Evolutionary conservation across 495 filamentous ascomycete species (phyloP).

Genomic region (Friedmanniomyces endolithicus): DNA sequence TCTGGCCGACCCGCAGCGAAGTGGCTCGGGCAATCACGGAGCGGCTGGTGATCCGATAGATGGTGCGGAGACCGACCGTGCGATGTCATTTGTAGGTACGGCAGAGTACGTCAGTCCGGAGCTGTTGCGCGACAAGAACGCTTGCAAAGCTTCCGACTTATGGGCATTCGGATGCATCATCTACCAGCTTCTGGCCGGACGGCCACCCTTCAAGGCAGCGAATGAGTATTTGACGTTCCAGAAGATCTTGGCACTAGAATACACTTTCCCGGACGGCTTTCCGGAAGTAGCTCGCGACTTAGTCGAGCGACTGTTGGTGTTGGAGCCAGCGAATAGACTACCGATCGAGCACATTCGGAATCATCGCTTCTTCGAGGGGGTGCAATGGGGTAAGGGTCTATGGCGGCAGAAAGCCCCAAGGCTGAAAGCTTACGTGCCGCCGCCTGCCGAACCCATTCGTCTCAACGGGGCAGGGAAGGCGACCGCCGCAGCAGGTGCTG

Average conservation of each 20-base stretch:
- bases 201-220: slow-evolving; percentile 93
- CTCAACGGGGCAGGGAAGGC: slow-evolving; percentile 47
- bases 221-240: slow-evolving; percentile 98
- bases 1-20: slow-evolving; percentile 44
- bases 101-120: slow-evolving; percentile 98
- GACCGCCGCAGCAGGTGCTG: slow-evolving; percentile 27
- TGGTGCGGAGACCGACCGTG: slow-evolving; percentile 54
- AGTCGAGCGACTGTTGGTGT: slow-evolving; percentile 79
- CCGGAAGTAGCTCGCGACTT: slow-evolving; percentile 79
- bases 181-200: slow-evolving; percentile 84
- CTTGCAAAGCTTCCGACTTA: slow-evolving; percentile 93
- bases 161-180: slow-evolving; percentile 99
- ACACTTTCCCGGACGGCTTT: slow-evolving; percentile 86
- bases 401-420: slow-evolving; percentile 90
- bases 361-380: slow-evolving; percentile 91
- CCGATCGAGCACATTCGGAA: slow-evolving; percentile 95
- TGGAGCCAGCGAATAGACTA: slow-evolving; percentile 77
- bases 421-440: slow-evolving; percentile 74
- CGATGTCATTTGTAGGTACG: slow-evolving; percentile 93
- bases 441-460: slow-evolving; percentile 62
- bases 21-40: slow-evolving; percentile 23
- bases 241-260: slow-evolving; percentile 89
- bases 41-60: slow-evolving; percentile 37
- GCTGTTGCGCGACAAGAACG: slow-evolving; percentile 85
- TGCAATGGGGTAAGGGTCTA: slow-evolving; percentile 68